Base-by-base conservation (phyloP, 1,284 basidiomycete genomes). In the Naganishia cerealis region DNA sequence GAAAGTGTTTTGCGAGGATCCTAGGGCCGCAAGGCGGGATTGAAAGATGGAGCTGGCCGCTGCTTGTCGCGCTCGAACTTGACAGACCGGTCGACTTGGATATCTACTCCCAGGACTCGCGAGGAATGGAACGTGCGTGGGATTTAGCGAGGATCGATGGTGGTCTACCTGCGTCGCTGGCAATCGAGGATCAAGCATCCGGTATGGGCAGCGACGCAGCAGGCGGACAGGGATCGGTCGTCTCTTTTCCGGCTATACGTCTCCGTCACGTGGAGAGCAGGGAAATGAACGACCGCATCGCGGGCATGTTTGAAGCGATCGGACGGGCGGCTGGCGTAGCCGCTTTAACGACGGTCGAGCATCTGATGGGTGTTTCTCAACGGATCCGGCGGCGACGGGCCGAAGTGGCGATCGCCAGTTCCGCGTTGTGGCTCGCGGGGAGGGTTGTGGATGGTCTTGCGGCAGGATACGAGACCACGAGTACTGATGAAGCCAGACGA, bases 11-110 rank as follows among this genome's bases (percentile, higher is more conserved):
- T n/a, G 61, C 50, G 36, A 50, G 24, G 65, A 82, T 95, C 6
- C 84, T 94, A 0, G 92, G 92, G 3, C 89, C 92, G 0, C 84
- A 82, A 0, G 92, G 92, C 5, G 87, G 89, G 0, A 87, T 95
- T 21, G 90, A 94, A 73, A 88, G 88, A 77, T 95, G 92, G 93
- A 90, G 90, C 1, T 92, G 89, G 87, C 85, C 86, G 52, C 76
- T 95, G 1, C 83, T 95, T 36, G 85, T 87, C 2, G 90, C 88
- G 16, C 81, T 87, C 72, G 82, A 83, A 36, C 16, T 83, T 85
- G 15, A 78, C 81, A 5, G 70, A 52, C 58, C 70, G 56, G 48
- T 57, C n/a, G 67, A 68, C 24, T 39, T 68, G 53, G 36, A 48
- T 2, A 29, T 42, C 38, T 0, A 73, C 73, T 3, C 70, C 63